A percentile compares a stretch with the other conserved stretches of the same genome.
phyloP scores from a whole-genome alignment of 768 basidiomycete species.

The Termitomyces bulborhizus region DNA sequence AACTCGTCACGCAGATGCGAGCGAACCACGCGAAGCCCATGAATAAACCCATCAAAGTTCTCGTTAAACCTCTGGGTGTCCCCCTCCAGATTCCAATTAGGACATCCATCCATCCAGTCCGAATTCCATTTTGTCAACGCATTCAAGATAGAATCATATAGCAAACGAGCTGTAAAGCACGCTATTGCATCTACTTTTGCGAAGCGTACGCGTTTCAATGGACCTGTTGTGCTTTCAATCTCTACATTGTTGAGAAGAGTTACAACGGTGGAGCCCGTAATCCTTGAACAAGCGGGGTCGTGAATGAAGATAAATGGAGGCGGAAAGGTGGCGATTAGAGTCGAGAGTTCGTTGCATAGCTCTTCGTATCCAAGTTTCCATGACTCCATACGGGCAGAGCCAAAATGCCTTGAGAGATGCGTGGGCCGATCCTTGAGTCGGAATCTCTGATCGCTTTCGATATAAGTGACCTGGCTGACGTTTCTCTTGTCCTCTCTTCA shows the following conservation, averaged over 20 bases:
- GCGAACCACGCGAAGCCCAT: slow-evolving; percentile 45
- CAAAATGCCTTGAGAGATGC: background rate
- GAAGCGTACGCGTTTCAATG: slow-evolving; percentile 26
- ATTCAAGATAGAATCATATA: slow-evolving; percentile 66
- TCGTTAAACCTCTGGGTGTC: slow-evolving; percentile 46
- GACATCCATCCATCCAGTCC: slow-evolving; percentile 55
- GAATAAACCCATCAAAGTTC: slow-evolving; percentile 60
- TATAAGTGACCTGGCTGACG: no score
- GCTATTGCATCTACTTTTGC: slow-evolving; percentile 49
- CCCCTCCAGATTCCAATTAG: slow-evolving; percentile 44
- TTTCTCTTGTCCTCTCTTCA: no score
- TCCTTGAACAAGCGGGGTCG: slow-evolving; percentile 44
- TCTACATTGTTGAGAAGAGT: slow-evolving; percentile 24
- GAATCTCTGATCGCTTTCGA: no score
- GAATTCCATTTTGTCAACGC: slow-evolving; percentile 49
- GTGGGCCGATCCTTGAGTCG: no score
- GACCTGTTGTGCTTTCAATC: slow-evolving; percentile 11
- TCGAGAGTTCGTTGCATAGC: slow-evolving; percentile 5
- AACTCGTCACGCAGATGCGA: slow-evolving; percentile 15
- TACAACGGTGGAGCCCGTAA: slow-evolving; percentile 39
- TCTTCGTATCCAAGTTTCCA: slow-evolving; percentile 15
- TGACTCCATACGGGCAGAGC: background rate
- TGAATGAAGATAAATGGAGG: slow-evolving; percentile 36
- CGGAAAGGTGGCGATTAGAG: slow-evolving; percentile 1
- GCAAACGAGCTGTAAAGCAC: slow-evolving; percentile 54